These are phyloP conservation scores for Salix exigua DNA, from an alignment of 345 rosid genomes.

Conservation along the genomic window DNA sequence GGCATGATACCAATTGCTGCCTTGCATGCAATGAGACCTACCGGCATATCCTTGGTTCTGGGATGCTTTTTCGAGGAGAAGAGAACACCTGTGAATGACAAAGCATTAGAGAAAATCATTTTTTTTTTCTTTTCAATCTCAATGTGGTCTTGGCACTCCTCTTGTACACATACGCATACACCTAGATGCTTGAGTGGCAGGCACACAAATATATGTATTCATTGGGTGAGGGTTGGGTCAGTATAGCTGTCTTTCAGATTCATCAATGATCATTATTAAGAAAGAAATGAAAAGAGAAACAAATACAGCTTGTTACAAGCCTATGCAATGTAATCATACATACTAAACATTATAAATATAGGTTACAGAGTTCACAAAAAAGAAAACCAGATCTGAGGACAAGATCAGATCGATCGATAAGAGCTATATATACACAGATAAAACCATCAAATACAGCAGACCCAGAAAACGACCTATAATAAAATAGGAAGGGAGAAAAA, in stretches of 20 bases:
- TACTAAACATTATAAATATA: neutral
- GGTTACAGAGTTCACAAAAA: neutral
- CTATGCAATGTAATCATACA: neutral
- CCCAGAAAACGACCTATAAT: neutral
- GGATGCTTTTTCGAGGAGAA: slow-evolving; percentile 77
- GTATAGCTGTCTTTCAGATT: neutral
- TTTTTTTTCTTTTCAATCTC: neutral
- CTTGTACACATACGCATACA: too few species aligned
- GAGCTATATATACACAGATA: neutral
- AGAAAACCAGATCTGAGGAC: neutral
- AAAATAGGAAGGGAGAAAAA: neutral
- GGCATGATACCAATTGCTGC: neutral
- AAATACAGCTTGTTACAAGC: neutral
- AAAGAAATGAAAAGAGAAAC: neutral
- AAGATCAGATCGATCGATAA: neutral
- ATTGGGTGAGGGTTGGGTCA: neutral
- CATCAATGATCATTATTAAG: neutral
- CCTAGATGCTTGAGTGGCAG: neutral
- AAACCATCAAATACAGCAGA: neutral
- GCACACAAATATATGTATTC: neutral
- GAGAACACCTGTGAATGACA: slow-evolving; percentile 51
- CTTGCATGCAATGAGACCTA: slow-evolving; percentile 25
- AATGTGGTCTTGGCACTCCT: neutral
- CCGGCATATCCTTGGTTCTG: slow-evolving; percentile 68
- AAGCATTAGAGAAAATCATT: neutral